Percentiles rank a stretch among this genome's conserved stretches.
phyloP scores from a whole-genome alignment of 345 rosid genomes.

The thale cress (Arabidopsis thaliana) region TAIR10.1 NC_003075.7:11322501-11323000 shows the following conservation, averaged over 20 bases:
- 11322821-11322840: not conserved
- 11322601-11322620: not conserved
- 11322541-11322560: constrained; percentile 7
- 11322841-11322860: constrained; percentile 18
- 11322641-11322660: constrained; percentile 4
- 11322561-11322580: constrained; percentile 6
- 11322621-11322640: not conserved
- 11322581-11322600: constrained; percentile 9
- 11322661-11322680: not conserved
- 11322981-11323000: not conserved
- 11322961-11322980: constrained; percentile 2
- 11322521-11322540: not conserved
- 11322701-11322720: not conserved
- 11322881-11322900: not conserved
- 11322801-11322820: constrained; percentile 16
- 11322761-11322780: not conserved
- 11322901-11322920: not conserved
- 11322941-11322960: constrained; percentile 25
- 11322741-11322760: constrained; percentile 1
- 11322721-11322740: not conserved
- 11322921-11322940: constrained; percentile 20
- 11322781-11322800: not conserved
- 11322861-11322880: constrained; percentile 27
- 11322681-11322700: not conserved
- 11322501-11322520: not conserved